phyloP scores from a whole-genome alignment of 768 basidiomycete genomes.

The Hydnomerulius pinastri region DNA sequence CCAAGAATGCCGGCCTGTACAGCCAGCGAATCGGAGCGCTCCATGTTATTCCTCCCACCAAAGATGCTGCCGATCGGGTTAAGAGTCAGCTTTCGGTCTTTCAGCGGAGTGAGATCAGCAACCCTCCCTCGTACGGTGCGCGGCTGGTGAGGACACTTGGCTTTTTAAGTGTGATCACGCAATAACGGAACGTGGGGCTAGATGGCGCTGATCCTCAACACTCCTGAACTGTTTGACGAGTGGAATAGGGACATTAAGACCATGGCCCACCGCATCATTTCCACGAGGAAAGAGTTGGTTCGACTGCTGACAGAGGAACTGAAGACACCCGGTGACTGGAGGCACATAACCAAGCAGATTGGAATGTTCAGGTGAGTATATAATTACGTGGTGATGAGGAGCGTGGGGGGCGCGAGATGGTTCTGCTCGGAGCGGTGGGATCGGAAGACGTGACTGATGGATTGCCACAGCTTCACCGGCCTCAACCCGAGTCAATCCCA shows the following conservation, averaged over 20 bases:
- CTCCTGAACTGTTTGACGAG: conserved; percentile 70
- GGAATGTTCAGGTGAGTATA: conserved; percentile 89
- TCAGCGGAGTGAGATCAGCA: conserved; percentile 93
- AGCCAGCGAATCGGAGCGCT: conserved; percentile 95
- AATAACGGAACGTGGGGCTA: conserved; percentile 27
- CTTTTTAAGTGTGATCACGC: neutral
- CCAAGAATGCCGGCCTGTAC: conserved; percentile 95
- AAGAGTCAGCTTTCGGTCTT: conserved; percentile 90
- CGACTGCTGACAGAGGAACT: conserved; percentile 67
- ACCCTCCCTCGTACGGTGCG: conserved; percentile 90
- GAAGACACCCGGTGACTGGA: conserved; percentile 91
- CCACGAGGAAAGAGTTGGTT: conserved; percentile 83
- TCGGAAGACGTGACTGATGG: too few relatives aligned
- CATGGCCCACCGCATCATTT: conserved; percentile 79
- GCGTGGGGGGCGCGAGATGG: neutral
- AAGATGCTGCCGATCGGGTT: conserved; percentile 70
- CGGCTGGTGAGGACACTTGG: conserved; percentile 59
- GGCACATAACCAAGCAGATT: conserved; percentile 94
- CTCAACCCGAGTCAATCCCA: conserved; percentile 66
- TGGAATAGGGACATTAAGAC: conserved; percentile 90
- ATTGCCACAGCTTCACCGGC: conserved; percentile 72
- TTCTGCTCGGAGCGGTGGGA: too few relatives aligned
- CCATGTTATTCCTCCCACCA: conserved; percentile 68
- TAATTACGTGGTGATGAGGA: neutral
- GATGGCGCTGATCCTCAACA: conserved; percentile 83